Evolutionary conservation across 352 stramenopile species (phyloP), one percentile per base, ranked within the genome.

Genomic region (Globisporangium radiosum): DNA sequence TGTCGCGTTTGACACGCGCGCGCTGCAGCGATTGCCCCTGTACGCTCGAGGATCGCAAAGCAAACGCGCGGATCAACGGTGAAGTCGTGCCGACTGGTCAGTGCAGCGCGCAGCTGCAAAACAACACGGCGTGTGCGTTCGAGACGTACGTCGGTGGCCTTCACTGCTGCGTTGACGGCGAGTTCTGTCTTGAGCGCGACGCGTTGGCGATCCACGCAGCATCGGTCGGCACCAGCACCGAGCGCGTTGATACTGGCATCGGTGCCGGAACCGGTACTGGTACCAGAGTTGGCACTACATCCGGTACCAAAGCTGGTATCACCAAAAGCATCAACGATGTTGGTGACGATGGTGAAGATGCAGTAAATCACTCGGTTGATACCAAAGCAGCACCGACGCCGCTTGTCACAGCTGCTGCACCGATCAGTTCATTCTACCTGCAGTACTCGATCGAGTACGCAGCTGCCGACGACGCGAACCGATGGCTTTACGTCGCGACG

Each of bases 81-180:
- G 49, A 56, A 44, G 38, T 8, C 4, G 47, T 62, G 10, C 47
- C n/a, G 1, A 14, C 38, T 14, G 49, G 10, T 13, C 19, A 42
- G 15, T 62, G 57, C 48, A 62, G 57, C 39, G 42, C 7, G 6
- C 57, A 57, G 25, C 57, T 62, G 14, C 57, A 15, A 17, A 10
- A 62, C 47, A 62, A 62, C 40, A 51, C 56, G 13, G 56, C 56
- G 47, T 62, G 47, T 39, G 56, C 56, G 17, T 55, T 62, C 25
- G 56, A 47, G 47, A 57, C 56, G 47, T 62, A 62, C 19, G 11
- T 57, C 17, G 47, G 56, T 14, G 56, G 56, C 6, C 19, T 62
- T 13, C 39, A 62, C 56, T 62, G 56, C 39, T 62, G 56, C 25
- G 47, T 62, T 13, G 56, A 62, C 13, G 48, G 48, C 17, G 56